A percentile compares a stretch with the other conserved stretches of the same genome.
Conservation (phyloP, 1,284 basidiomycete genomes). For the Taiwanofungus camphoratus region DNA sequence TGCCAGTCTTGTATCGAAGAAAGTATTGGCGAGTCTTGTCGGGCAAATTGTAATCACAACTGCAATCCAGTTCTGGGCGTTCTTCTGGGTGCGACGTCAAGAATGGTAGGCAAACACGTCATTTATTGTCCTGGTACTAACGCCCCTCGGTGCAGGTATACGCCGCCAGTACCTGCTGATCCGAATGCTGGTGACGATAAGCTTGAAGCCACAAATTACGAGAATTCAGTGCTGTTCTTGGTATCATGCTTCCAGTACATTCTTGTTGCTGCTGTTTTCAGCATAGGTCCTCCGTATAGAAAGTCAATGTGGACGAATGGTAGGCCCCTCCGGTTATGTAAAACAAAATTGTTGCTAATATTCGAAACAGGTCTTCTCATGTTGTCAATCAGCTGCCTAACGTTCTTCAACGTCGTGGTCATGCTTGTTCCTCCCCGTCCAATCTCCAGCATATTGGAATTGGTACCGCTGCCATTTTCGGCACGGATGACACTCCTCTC, state of each 20-base stretch:
- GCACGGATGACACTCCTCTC: constrained; percentile 70
- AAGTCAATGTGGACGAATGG: constrained; percentile 95
- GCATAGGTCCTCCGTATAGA: constrained; percentile 95
- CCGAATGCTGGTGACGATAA: constrained; percentile 64
- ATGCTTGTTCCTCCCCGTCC: constrained; percentile 64
- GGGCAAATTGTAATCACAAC: constrained; percentile 91
- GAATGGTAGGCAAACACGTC: constrained; percentile 54
- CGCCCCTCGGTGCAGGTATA: constrained; percentile 51
- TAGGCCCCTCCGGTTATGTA: constrained; percentile 30
- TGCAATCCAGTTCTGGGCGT: constrained; percentile 81
- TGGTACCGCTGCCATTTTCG: constrained; percentile 70
- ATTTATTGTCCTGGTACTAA: not conserved
- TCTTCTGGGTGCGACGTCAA: constrained; percentile 83
- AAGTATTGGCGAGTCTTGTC: constrained; percentile 90
- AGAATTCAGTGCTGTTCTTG: constrained; percentile 91
- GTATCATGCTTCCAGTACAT: constrained; percentile 99
- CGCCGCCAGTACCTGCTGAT: constrained; percentile 45
- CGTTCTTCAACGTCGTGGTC: constrained; percentile 70
- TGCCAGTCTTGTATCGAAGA: constrained; percentile 93
- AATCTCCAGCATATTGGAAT: constrained; percentile 65
- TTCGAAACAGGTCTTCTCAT: not conserved
- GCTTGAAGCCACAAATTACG: constrained; percentile 87
- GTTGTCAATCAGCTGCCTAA: constrained; percentile 34
- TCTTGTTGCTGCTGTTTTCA: constrained; percentile 93
- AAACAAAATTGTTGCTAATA: constrained; percentile 8